Evolutionary conservation across 352 stramenopile genomes (phyloP).

Genomic region (Aphanomyces stellatus): DNA sequence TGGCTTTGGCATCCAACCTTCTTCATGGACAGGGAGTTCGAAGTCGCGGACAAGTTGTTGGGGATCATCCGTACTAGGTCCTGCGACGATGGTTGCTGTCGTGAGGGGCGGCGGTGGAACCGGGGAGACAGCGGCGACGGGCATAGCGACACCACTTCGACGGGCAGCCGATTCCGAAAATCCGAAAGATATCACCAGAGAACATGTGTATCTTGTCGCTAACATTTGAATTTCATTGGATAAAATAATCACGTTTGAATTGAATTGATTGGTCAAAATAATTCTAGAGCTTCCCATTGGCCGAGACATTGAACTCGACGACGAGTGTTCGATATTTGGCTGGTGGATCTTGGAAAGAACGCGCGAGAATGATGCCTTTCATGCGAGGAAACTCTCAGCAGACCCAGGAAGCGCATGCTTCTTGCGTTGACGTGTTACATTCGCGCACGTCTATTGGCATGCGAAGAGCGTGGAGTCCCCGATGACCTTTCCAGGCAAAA

Average conservation of each 20-base stretch:
- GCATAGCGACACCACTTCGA: neutral
- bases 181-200: neutral
- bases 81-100: neutral
- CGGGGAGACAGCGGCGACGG: neutral
- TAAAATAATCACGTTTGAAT: neutral
- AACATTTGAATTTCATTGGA: neutral
- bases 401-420: no score
- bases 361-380: no score
- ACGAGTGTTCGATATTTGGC: neutral
- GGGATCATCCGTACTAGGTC: neutral
- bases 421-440: no score
- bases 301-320: neutral
- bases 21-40: conserved; percentile 18
- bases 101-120: neutral
- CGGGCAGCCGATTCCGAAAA: no score
- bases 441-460: no score
- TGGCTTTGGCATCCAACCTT: conserved; percentile 81
- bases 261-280: neutral
- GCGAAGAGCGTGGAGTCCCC: no score
- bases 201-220: no score
- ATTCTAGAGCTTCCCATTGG: neutral
- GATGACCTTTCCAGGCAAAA: no score
- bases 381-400: no score
- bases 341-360: no score
- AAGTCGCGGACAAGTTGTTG: neutral